These are phyloP conservation scores for Paraphoma chrysanthemicola DNA, from an alignment of 2,329 filamentous ascomycete genomes.

Conservation along the genomic window DNA sequence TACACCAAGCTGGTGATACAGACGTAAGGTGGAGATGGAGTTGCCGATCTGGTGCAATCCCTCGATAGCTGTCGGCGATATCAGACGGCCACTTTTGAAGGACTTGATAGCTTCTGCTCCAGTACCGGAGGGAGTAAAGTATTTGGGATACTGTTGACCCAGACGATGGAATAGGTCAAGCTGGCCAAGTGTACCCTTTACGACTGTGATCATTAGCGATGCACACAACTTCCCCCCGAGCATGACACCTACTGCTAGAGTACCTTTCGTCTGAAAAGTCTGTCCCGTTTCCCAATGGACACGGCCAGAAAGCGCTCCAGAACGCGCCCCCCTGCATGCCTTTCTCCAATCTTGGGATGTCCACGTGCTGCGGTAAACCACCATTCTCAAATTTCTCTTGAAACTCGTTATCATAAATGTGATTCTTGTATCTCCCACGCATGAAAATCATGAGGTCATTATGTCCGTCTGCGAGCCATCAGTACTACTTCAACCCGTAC, in stretches of 20 bases:
- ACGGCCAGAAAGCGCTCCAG: slow-evolving; percentile 86
- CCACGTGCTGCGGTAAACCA: slow-evolving; percentile 73
- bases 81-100: slow-evolving; percentile 47
- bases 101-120: slow-evolving; percentile 67
- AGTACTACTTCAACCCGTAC: slow-evolving; percentile 10
- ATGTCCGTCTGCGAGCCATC: slow-evolving; percentile 73
- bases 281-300: slow-evolving; percentile 69
- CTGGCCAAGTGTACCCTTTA: slow-evolving; percentile 74
- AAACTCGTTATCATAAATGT: slow-evolving; percentile 76
- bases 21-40: slow-evolving; percentile 74
- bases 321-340: slow-evolving; percentile 86
- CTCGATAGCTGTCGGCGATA: slow-evolving; percentile 48
- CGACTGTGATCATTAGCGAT: slow-evolving; percentile 51
- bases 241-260: slow-evolving; percentile 61
- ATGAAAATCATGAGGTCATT: slow-evolving; percentile 84
- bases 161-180: slow-evolving; percentile 76
- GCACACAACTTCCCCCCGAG: background rate
- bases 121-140: slow-evolving; percentile 71
- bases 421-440: slow-evolving; percentile 71
- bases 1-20: slow-evolving; percentile 79
- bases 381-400: slow-evolving; percentile 76
- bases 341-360: slow-evolving; percentile 74
- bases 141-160: slow-evolving; percentile 66
- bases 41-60: slow-evolving; percentile 95
- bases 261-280: slow-evolving; percentile 80